Evolutionary conservation across 352 stramenopile genomes (phyloP), one percentile per base, ranked within the genome.

Genomic region (Globisporangium nodosum): DNA sequence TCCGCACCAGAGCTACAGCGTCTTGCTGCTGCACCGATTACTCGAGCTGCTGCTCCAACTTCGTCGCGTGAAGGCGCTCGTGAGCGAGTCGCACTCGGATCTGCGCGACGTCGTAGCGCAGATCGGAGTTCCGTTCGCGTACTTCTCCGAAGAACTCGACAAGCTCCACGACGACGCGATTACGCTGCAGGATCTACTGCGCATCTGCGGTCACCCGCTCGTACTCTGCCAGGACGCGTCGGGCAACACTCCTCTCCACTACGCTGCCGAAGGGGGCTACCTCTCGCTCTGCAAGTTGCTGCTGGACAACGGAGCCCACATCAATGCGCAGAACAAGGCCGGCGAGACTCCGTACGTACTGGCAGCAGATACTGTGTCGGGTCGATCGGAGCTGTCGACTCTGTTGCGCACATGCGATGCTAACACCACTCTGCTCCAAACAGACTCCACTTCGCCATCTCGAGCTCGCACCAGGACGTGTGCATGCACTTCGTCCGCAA

Each of bases 381-480:
- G 33, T 37, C 24, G 24, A 27, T 27, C 24, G 24, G 24, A 27
- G 24, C 5, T 48, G 27, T 46, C n/a, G 13, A 18, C 39, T 43
- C 39, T 37, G 33, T 37, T 9, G 33, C 33, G 1, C 24, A 27
- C 24, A 27, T 27, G 24, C 24, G 24, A 27, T 27, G 24, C 24
- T 37, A 37, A 37, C 21, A 45, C 21, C 7, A 4, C 24, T 35
- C 8, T 8, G 6, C 40, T 20, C 8, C 37, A 50, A 21, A 6
- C 37, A 92, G 82, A 3, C 66, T 92, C 7, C 83, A 92, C 53
- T 92, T 90, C 66, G 83, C 83, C 11, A 90, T 91, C 42, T 88
- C 83, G 24, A 92, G 83, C 40, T 78, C 77, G 62, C 81, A 87
- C 37, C 63, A 79, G 31, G 70, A 85, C 53, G 83, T 91, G n/a